Conservation (phyloP, 768 basidiomycete genomes). For the Butyriboletus loyo region DNA sequence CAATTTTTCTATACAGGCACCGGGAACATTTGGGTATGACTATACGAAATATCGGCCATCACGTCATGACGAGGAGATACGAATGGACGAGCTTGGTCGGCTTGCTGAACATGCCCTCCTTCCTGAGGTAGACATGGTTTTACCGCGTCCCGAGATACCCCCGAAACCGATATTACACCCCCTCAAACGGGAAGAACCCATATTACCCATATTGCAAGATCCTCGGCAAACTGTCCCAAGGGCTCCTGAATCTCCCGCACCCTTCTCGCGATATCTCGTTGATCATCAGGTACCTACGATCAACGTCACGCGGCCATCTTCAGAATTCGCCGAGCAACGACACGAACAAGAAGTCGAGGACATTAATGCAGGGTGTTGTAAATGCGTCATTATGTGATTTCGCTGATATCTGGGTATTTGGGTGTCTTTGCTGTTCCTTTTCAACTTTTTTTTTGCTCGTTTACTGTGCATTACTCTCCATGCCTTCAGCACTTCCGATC, state of each 20-base stretch:
- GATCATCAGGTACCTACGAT: constrained; percentile 30
- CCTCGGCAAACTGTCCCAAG: constrained; percentile 16
- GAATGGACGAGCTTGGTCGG: constrained; percentile 65
- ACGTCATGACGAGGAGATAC: constrained; percentile 46
- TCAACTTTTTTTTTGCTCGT: constrained; percentile 23
- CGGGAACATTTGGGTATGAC: constrained; percentile 81
- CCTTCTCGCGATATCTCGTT: constrained; percentile 56
- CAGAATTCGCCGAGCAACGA: constrained; percentile 25
- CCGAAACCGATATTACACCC: constrained; percentile 19
- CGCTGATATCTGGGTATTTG: constrained; percentile 16
- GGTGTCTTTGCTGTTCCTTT: constrained; percentile 22
- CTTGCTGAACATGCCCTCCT: constrained; percentile 29
- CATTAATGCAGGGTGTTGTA: constrained; percentile 61
- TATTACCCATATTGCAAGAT: constrained; percentile 22
- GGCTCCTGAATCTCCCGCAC: constrained; percentile 52
- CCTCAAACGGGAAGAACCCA: constrained; percentile 30
- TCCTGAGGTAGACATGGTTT: constrained; percentile 5
- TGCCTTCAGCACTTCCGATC: constrained; percentile 5
- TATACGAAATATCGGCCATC: constrained; percentile 63
- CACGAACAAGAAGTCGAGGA: constrained; percentile 42
- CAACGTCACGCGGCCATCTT: constrained; percentile 30
- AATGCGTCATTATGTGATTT: constrained; percentile 80
- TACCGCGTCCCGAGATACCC: neutral
- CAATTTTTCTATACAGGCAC: constrained; percentile 46
- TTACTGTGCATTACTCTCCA: constrained; percentile 15